These are phyloP conservation scores for Rubus parviflorus DNA, from an alignment of 306 rosid genomes.

Conservation along the genomic window DNA sequence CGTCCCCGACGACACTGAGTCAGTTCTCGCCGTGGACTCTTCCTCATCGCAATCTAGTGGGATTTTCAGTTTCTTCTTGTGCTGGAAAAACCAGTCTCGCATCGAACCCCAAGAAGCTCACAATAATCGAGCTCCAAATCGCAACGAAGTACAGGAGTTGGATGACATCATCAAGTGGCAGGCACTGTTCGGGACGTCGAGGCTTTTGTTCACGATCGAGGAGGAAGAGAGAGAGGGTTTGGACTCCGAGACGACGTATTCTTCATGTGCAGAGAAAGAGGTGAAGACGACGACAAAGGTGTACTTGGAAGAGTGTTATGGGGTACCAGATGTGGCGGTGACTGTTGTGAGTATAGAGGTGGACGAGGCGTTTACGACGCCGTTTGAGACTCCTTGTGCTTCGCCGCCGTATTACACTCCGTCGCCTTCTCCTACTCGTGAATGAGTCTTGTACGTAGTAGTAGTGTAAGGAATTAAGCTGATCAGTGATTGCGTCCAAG, in stretches of 20 bases:
- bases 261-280: slow-evolving; percentile 16
- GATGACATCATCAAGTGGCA: slow-evolving; percentile 42
- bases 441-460: neutral
- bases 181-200: slow-evolving; percentile 33
- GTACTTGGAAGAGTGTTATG: neutral
- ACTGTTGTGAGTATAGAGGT: neutral
- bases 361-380: slow-evolving; percentile 31
- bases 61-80: slow-evolving; percentile 24
- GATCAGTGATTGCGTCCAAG: neutral
- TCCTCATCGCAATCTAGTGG: slow-evolving; percentile 19
- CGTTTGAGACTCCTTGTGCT: slow-evolving; percentile 46
- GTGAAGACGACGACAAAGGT: slow-evolving; percentile 5
- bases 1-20: neutral
- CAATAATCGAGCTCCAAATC: neutral
- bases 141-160: neutral
- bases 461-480: neutral
- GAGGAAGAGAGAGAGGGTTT: slow-evolving; percentile 39
- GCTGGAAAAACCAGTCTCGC: slow-evolving; percentile 37
- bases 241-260: slow-evolving; percentile 27
- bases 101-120: slow-evolving; percentile 29
- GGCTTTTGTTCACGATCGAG: slow-evolving; percentile 47
- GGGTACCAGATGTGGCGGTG: slow-evolving; percentile 11
- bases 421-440: slow-evolving; percentile 42
- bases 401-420: slow-evolving; percentile 54
- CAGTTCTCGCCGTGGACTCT: slow-evolving; percentile 4